Evolutionary conservation across 2,329 filamentous ascomycete species (phyloP), one percentile per base, ranked within the genome.

Genomic region (Xylariaceae sp.): DNA sequence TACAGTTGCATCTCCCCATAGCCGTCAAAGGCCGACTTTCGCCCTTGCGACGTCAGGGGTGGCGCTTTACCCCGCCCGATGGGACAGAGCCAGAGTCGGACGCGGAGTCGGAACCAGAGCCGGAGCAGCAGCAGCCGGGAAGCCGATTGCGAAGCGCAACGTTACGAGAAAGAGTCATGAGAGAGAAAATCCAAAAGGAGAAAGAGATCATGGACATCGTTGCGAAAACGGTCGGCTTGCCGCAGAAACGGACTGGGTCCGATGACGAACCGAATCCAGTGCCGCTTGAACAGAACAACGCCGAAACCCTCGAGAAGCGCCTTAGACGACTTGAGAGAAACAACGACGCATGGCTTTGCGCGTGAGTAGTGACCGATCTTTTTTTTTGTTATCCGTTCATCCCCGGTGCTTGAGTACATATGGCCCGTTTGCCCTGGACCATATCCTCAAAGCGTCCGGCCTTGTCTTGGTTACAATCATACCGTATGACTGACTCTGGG

Each of bases 121-220:
- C 47, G 5, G 47, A 18, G n/a, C 8, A 11, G 11, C 23, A 35
- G 6, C 7, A 59, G 17, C 15, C 54, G 41, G 62, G 62, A 18
- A 55, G 23, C 9, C 47, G 53, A 37, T 9, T 51, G 48, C 63
- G 63, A 56, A 63, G 57, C 30, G 52, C 45, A 8, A 55, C 55
- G 9, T 35, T 66, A 17, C 61, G 56, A 53, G 66, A 66, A 58
- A 57, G 65, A 44, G 55, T 67, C 9, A 55, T 59, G 51, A 56
- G 61, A 39, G 64, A 68, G 50, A 67, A 68, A 44, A 9, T 62
- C 41, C 60, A 66, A 15, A 65, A 66, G 23, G 65, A 67, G 37
- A 64, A 62, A 45, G 66, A 66, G 57, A 64, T 65, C 17, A 62
- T 60, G 7, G 66, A 66, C 15, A 66, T 67, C 17, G 64, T 66